These are phyloP conservation scores for Eucalyptus cladocalyx DNA, from an alignment of 345 rosid genomes.

Conservation along the genomic window DNA sequence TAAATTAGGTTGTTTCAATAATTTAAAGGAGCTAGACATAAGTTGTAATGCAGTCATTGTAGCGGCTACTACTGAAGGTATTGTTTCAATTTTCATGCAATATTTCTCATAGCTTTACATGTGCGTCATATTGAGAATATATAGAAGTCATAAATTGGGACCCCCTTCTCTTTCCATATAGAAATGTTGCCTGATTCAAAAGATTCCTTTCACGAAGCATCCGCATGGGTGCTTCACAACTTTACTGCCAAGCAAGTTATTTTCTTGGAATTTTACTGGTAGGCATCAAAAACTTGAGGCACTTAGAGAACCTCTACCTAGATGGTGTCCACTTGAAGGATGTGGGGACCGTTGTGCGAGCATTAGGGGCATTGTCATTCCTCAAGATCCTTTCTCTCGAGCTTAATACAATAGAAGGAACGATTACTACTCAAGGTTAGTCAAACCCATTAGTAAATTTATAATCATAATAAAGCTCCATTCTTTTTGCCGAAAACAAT, in stretches of 20 bases:
- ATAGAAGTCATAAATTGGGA: too few relatives aligned
- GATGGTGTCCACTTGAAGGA: not conserved
- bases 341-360: not conserved
- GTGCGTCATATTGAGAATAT: not conserved
- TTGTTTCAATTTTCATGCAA: too few relatives aligned
- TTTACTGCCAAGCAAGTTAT: not conserved
- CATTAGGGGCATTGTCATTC: not conserved
- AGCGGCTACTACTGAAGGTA: accelerated
- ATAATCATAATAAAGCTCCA: accelerated
- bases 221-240: accelerated
- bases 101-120: too few relatives aligned
- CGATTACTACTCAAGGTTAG: not conserved
- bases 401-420: accelerated
- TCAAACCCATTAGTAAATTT: not conserved
- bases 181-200: not conserved
- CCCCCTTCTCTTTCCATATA: not conserved
- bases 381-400: not conserved
- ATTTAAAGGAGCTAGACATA: too few relatives aligned
- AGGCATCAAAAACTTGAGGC: not conserved
- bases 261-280: too few relatives aligned
- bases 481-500: too few relatives aligned
- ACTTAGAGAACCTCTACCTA: not conserved
- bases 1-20: too few relatives aligned
- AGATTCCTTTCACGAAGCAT: accelerated
- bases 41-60: accelerated